These are phyloP conservation scores for Trichoderma citrinoviride DNA, from an alignment of 2,329 filamentous ascomycete genomes.

Conservation along the genomic window DNA sequence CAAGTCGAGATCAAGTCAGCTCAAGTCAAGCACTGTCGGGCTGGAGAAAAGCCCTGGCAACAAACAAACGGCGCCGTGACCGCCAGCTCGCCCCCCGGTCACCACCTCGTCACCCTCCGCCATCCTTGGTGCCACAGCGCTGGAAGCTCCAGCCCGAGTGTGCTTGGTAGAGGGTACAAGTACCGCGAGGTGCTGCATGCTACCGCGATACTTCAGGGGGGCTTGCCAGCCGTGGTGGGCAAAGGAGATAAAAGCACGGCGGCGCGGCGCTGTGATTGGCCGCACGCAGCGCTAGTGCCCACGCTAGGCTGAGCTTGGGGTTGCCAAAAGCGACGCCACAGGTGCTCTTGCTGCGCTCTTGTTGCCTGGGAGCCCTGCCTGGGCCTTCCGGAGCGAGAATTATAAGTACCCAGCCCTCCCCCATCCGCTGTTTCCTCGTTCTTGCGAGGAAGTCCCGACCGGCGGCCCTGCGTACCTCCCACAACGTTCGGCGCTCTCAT, in stretches of 20 bases:
- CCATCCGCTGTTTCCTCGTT: slow-evolving; percentile 48
- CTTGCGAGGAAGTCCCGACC: slow-evolving; percentile 57
- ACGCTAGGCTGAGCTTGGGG: slow-evolving; percentile 40
- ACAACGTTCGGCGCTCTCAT: slow-evolving; percentile 45
- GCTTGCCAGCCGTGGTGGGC: slow-evolving; percentile 31
- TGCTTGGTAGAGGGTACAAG: background rate
- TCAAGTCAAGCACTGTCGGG: background rate
- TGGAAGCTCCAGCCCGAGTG: background rate
- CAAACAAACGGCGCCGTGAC: slow-evolving; percentile 7
- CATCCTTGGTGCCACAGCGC: slow-evolving; percentile 14
- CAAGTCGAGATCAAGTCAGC: background rate
- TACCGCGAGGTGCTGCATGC: slow-evolving; percentile 30
- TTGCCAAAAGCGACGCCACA: slow-evolving; percentile 45
- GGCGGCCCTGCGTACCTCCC: slow-evolving; percentile 52
- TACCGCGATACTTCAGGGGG: slow-evolving; percentile 43
- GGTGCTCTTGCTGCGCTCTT: slow-evolving; percentile 43
- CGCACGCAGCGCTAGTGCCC: slow-evolving; percentile 32
- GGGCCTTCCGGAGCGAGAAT: slow-evolving; percentile 44
- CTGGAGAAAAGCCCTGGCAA: slow-evolving; percentile 5
- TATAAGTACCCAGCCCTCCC: slow-evolving; percentile 57
- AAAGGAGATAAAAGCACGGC: slow-evolving; percentile 42
- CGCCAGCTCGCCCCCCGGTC: slow-evolving; percentile 19
- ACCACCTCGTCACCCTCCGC: slow-evolving; percentile 9
- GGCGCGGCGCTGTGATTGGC: slow-evolving; percentile 40
- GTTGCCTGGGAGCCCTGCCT: slow-evolving; percentile 44